These are phyloP conservation scores for Pilobolus umbonatus DNA, from an alignment of 192 early-diverging fungal genomes.

Conservation along the genomic window DNA sequence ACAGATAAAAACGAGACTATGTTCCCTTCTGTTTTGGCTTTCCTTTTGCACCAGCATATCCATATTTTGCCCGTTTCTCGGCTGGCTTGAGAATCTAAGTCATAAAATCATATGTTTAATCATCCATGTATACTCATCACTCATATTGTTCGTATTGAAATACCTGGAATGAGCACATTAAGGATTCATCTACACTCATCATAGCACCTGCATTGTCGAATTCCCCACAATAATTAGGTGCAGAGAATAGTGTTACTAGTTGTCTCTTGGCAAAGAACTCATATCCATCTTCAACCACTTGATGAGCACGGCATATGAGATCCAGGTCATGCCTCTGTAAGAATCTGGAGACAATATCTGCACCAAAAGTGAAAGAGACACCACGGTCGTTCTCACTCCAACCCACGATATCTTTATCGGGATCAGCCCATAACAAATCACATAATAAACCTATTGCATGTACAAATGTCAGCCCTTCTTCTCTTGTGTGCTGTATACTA, in stretches of 20 bases:
- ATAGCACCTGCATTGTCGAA: constrained; percentile 86
- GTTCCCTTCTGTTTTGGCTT: constrained; percentile 8
- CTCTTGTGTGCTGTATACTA: background rate
- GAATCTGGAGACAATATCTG: constrained; percentile 88
- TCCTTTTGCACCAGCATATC: constrained; percentile 12
- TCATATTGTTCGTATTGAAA: background rate
- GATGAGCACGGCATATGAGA: constrained; percentile 96
- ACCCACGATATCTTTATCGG: constrained; percentile 91
- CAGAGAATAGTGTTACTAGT: constrained; percentile 93
- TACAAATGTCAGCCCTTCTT: background rate
- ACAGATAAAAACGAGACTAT: no score
- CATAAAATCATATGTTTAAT: background rate
- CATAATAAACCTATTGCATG: constrained; percentile 68
- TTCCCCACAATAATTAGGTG: constrained; percentile 95
- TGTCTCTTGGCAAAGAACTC: constrained; percentile 98
- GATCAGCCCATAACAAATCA: constrained; percentile 96
- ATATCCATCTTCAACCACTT: constrained; percentile 98
- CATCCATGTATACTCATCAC: background rate
- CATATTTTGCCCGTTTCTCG: constrained; percentile 84
- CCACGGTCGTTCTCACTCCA: constrained; percentile 98
- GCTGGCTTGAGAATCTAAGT: constrained; percentile 91
- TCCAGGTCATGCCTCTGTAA: constrained; percentile 97
- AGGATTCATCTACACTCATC: constrained; percentile 83
- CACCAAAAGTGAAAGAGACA: constrained; percentile 95
- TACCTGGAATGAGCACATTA: constrained; percentile 84